Evolutionary conservation across 805 yeast species (phyloP), one percentile per base, ranked within the genome.

Genomic region (Zygoascus bituminiphila): DNA sequence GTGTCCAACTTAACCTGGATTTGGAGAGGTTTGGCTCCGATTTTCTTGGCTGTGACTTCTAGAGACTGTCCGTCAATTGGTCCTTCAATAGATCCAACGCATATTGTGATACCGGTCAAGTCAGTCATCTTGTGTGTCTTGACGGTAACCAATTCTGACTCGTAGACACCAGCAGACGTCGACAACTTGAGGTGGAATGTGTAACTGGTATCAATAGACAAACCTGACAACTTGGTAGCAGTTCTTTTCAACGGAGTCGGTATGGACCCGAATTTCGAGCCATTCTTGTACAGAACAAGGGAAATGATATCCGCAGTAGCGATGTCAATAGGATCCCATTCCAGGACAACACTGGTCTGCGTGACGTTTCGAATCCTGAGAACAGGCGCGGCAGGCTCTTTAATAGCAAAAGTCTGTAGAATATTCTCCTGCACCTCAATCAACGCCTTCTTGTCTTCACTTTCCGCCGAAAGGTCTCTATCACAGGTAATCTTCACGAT

Each of bases 61-160:
- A 93, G 76, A 53, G 87, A 94, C 4, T 64, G 66, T 19, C 62
- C 61, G 5, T 74, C 62, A 52, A 79, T 81, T 23, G 55, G 54
- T 15, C 51, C 56, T 6, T 49, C 48, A 51, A 89, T 73, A 42
- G 84, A 84, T 36, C 98, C 98, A 46, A 88, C 63, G 65, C 98
- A 91, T 1, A 87, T 84, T 0, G 91, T 88, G 49, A 93, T 88
- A 51, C 98, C 98, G 1, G 87, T 76, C 57, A 93, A 73, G 66
- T 93, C 97, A 0, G 96, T 88, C 97, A 91, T 88, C 61, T 88
- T 89, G 64, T 88, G 98, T 2, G 98, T 93, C 50, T 78, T 82
- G 14, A 89, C 78, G 44, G 75, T 75, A 21, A 91, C 63, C 19
- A 67, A 67, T 41, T 88, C 82, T 9, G 96, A 85, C 60, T 71